These are phyloP conservation scores for Steccherinum ochraceum DNA, from an alignment of 768 basidiomycete genomes.

Conservation along the genomic window DNA sequence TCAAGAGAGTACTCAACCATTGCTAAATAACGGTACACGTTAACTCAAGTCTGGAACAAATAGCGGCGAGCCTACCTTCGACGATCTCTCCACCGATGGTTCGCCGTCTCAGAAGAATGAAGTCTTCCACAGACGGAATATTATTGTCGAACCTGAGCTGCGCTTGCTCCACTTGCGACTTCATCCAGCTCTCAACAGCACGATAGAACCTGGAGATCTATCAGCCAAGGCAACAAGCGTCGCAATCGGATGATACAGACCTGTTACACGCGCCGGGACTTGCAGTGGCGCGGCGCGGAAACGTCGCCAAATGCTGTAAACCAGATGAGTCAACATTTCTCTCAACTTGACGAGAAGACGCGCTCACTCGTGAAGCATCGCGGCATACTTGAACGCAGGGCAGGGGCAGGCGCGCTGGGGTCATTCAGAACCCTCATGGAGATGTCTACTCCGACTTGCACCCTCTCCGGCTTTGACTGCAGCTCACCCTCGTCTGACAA, in stretches of 20 bases:
- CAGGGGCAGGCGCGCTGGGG: conserved; percentile 23
- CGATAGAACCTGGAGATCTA: conserved; percentile 22
- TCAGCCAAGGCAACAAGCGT: background rate
- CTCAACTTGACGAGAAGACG: background rate
- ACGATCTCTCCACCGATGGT: conserved; percentile 33
- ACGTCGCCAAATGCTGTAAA: conserved; percentile 24
- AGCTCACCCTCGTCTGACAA: conserved; percentile 30
- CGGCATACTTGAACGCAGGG: conserved; percentile 31
- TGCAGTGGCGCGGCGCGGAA: conserved; percentile 32
- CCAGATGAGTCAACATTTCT: background rate
- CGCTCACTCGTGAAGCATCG: conserved; percentile 33
- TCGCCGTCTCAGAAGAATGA: conserved; percentile 29
- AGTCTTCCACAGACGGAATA: conserved; percentile 32
- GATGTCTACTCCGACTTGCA: conserved; percentile 27
- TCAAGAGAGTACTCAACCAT: conserved; percentile 32
- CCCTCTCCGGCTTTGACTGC: conserved; percentile 27
- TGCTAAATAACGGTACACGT: conserved; percentile 17
- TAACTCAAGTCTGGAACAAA: background rate
- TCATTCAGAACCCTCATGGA: conserved; percentile 24
- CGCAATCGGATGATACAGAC: too few relatives aligned
- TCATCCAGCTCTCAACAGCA: conserved; percentile 30
- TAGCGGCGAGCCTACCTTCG: conserved; percentile 26
- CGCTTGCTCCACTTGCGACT: conserved; percentile 30
- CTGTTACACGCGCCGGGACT: conserved; percentile 29
- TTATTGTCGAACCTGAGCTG: conserved; percentile 28